A percentile compares a stretch with the other conserved stretches of the same genome.
Conservation (phyloP, 2,329 filamentous ascomycete genomes). For the Scortechinia acanthostroma region DNA sequence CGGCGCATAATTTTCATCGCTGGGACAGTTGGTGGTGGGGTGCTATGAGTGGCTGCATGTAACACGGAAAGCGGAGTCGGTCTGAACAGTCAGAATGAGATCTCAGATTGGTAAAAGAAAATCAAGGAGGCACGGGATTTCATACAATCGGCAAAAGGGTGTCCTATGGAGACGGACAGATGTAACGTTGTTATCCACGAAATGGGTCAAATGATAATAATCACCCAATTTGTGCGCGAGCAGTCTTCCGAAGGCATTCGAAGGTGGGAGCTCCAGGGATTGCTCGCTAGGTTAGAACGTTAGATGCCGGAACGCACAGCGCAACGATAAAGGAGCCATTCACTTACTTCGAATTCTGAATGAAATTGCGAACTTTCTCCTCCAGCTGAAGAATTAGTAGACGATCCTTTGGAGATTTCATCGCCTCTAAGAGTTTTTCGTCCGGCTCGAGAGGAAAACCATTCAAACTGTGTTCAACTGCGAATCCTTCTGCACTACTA, state of each 20-base stretch:
- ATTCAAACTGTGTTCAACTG: slow-evolving; percentile 3
- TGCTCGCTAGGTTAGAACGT: slow-evolving; percentile 33
- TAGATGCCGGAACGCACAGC: slow-evolving; percentile 1
- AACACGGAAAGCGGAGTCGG: not conserved
- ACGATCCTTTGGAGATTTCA: slow-evolving; percentile 54
- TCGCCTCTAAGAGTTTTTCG: slow-evolving; percentile 55
- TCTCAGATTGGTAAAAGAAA: slow-evolving; percentile 1
- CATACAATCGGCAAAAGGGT: slow-evolving; percentile 46
- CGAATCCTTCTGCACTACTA: not conserved
- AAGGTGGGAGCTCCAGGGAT: slow-evolving; percentile 52
- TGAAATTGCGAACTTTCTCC: slow-evolving; percentile 56
- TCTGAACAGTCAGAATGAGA: not conserved
- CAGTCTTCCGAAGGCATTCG: slow-evolving; percentile 58
- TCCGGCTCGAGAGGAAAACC: slow-evolving; percentile 42
- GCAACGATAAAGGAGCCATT: slow-evolving; percentile 2
- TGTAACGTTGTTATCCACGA: slow-evolving; percentile 50
- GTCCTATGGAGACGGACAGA: slow-evolving; percentile 55
- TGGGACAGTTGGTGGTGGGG: slow-evolving; percentile 44
- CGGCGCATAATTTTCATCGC: slow-evolving; percentile 60
- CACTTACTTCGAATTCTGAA: slow-evolving; percentile 47
- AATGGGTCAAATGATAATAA: slow-evolving; percentile 58
- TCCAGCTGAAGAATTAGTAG: slow-evolving; percentile 56
- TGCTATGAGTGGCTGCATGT: slow-evolving; percentile 22
- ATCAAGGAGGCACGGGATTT: too few relatives aligned
- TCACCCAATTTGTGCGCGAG: slow-evolving; percentile 60